Percentiles rank a stretch among this genome's conserved stretches.
These are phyloP conservation scores for Zelopaecilomyces penicillatus DNA, from an alignment of 2,329 filamentous ascomycete genomes.

Conservation along the genomic window DNA sequence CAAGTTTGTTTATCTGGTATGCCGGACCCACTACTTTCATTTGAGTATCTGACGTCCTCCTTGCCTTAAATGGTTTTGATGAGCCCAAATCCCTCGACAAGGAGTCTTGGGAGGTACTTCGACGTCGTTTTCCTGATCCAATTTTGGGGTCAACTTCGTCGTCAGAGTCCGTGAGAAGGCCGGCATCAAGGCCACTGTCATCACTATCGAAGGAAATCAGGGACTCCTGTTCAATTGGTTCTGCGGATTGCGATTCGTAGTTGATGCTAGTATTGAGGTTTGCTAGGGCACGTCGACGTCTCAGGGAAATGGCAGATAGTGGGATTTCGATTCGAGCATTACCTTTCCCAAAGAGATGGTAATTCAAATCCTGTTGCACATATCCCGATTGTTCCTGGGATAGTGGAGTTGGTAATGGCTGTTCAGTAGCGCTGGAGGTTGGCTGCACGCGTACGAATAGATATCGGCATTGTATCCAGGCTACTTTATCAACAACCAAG, in stretches of 20 bases:
- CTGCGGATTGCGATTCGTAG: no score
- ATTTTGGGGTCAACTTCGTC: slow-evolving; percentile 6
- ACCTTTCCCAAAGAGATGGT: slow-evolving; percentile 8
- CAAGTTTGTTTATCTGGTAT: neutral
- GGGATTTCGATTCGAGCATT: slow-evolving; percentile 14
- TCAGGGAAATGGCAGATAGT: slow-evolving; percentile 14
- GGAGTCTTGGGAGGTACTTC: slow-evolving; percentile 2
- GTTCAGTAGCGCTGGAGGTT: slow-evolving; percentile 1
- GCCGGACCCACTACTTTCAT: no score
- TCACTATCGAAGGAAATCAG: neutral
- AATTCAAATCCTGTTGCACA: slow-evolving; percentile 19
- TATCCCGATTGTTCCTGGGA: slow-evolving; percentile 10
- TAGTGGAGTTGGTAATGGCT: slow-evolving; percentile 9
- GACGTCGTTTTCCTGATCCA: neutral
- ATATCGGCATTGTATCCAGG: slow-evolving; percentile 89
- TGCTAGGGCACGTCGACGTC: no score
- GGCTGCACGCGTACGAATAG: slow-evolving; percentile 47
- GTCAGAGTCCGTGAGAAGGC: slow-evolving; percentile 17
- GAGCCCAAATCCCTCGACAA: no score
- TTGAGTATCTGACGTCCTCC: no score
- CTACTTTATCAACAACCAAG: slow-evolving; percentile 64
- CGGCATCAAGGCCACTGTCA: slow-evolving; percentile 11
- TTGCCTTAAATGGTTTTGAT: no score
- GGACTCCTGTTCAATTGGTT: no score
- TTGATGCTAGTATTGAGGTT: no score